Base-by-base conservation (phyloP, 1,284 basidiomycete genomes). In the Trichosporon sp. region DNA sequence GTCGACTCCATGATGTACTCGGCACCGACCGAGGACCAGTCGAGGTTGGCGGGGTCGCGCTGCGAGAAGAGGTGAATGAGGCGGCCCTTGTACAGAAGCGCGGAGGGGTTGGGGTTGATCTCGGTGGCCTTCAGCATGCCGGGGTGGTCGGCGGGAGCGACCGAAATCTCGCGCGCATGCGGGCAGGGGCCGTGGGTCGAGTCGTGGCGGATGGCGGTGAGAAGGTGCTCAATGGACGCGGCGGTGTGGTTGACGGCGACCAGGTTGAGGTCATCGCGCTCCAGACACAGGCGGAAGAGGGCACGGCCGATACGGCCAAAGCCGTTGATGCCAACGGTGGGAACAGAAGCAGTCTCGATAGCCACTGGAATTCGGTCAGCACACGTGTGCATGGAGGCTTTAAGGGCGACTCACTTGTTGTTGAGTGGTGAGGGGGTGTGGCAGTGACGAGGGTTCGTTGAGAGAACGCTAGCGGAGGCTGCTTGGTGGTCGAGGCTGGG, bases 191-290 rank as follows among this genome's bases (percentile, higher is more conserved):
- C 83, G 70, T 84, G 83, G 15, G 83, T 84, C 35, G 81, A 82
- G 74, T 84, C 83, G 72, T 81, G 80, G 53, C 74, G 77, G 69
- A 83, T 81, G 9, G 80, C 79, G 21, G 73, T 75, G 64, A 83
- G 74, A 42, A 82, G 79, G 68, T 82, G 76, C 63, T 82, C 81
- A 44, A 80, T 66, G 4, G 78, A 78, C 8, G 80, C 77, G 1
- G 81, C 83, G 2, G 83, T 84, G 74, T 84, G 83, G 71, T 84
- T 84, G 72, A 84, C 79, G 13, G 83, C 83, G 11, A 83, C 81
- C 64, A 84, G 68, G 31, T 66, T 60, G 35, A 80, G 67, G 68
- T 81, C 78, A 47, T 72, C 65, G 9, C 82, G 80, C 56, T 44
- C 67, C 15, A 77, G 72, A 60, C 72, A 67, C 56, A 72, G 73